Conservation (phyloP, 2,329 filamentous ascomycete species). For the Orbilia javanica region DNA sequence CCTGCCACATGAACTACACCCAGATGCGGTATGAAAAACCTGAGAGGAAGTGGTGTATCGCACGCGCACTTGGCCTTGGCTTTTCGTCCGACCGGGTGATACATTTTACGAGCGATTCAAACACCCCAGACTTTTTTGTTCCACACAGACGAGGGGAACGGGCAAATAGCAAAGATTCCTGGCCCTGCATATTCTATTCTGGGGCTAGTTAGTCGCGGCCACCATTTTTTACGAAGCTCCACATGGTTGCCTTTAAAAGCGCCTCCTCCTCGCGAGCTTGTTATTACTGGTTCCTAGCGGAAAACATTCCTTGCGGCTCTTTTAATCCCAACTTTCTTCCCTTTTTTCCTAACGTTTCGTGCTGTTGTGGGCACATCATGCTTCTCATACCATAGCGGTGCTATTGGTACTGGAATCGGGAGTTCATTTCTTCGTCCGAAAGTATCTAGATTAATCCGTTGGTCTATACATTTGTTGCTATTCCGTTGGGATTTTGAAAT, state of each 20-base stretch:
- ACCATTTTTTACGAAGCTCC: neutral
- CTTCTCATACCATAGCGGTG: constrained; percentile 52
- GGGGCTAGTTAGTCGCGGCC: constrained; percentile 20
- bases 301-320: constrained; percentile 45
- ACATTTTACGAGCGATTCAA: neutral
- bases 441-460: neutral
- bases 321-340: constrained; percentile 3
- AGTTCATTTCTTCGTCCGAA: neutral
- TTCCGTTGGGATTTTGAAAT: no score
- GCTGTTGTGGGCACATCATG: constrained; percentile 33
- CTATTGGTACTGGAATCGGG: constrained; percentile 46
- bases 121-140: neutral
- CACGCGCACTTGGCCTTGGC: no score
- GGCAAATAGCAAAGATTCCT: constrained; percentile 37
- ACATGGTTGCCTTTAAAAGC: constrained; percentile 40
- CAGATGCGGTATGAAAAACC: constrained; percentile 26
- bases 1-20: constrained; percentile 3
- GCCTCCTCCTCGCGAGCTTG: constrained; percentile 33
- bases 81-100: constrained; percentile 6
- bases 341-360: neutral
- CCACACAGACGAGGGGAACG: constrained; percentile 16
- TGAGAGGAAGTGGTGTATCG: constrained; percentile 9
- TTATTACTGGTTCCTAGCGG: no score
- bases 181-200: constrained; percentile 38
- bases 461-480: neutral